Evolutionary conservation across 176 grass and related monocot genomes (phyloP).

Genomic region (Musa beccarii): DNA sequence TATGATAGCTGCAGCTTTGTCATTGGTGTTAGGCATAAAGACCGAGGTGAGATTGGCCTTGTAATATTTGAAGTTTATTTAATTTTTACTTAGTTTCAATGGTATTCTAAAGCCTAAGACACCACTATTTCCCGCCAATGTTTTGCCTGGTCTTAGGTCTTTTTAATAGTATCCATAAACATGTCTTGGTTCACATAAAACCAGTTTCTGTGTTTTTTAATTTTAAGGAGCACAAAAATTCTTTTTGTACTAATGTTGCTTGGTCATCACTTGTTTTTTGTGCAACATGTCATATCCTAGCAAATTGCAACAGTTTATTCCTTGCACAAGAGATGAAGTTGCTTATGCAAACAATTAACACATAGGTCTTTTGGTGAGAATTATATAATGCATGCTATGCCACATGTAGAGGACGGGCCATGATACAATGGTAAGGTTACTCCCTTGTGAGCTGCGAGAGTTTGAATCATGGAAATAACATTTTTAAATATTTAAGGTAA

Average conservation of each 20-base stretch:
- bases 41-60: conserved; percentile 58
- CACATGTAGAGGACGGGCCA: too few species aligned
- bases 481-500: too few species aligned
- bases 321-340: too few species aligned
- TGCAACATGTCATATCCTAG: too few species aligned
- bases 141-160: not conserved
- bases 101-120: not conserved
- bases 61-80: not conserved
- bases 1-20: conserved; percentile 78
- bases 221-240: not conserved
- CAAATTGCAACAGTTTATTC: too few species aligned
- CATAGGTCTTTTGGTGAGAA: too few species aligned
- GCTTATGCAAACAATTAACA: too few species aligned
- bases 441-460: too few species aligned
- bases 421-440: too few species aligned
- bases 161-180: not conserved
- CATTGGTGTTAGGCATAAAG: conserved; percentile 81
- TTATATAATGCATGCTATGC: too few species aligned
- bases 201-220: not conserved
- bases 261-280: not conserved
- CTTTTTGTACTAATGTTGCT: not conserved
- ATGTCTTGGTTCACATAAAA: not conserved
- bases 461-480: too few species aligned
- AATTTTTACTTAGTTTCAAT: not conserved
- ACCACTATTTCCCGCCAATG: not conserved